Conservation (phyloP, 2,329 filamentous ascomycete genomes). For the Fusarium sp. region DNA sequence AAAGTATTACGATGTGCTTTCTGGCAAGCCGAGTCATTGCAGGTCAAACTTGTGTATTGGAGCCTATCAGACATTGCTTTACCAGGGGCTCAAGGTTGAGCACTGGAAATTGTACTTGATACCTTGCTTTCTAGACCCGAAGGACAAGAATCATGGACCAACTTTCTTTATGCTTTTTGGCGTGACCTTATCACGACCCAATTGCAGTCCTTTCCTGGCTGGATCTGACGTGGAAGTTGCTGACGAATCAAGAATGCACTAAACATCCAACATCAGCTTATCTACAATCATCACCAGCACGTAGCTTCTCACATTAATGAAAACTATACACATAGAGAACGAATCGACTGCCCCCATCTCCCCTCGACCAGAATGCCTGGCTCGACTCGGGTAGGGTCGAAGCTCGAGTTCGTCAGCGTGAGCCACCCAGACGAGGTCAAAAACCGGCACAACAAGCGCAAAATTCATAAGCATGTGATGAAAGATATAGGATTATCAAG, state of each 20-base stretch:
- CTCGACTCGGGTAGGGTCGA: not conserved
- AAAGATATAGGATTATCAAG: not conserved
- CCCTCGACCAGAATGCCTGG: not conserved
- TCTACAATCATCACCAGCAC: not conserved
- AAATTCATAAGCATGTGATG: conserved; percentile 8
- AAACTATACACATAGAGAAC: too few relatives aligned
- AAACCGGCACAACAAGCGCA: not conserved
- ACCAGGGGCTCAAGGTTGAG: not conserved
- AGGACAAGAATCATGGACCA: not conserved
- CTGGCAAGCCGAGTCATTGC: not conserved
- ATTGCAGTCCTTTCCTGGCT: not conserved
- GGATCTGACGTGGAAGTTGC: not conserved
- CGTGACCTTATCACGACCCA: not conserved
- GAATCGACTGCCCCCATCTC: too few relatives aligned
- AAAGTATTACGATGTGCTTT: not conserved
- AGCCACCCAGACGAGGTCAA: conserved; percentile 3
- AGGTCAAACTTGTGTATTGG: not conserved
- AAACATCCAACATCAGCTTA: not conserved
- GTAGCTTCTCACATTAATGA: not conserved
- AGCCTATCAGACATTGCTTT: not conserved
- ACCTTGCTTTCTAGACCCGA: not conserved
- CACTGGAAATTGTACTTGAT: not conserved
- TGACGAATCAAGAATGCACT: not conserved
- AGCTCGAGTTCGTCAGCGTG: not conserved
- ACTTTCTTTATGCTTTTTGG: not conserved